A percentile compares a stretch with the other conserved stretches of the same genome.
Evolutionary conservation across 2,329 filamentous ascomycete genomes (phyloP).

Genomic region (Metarhizium guizhouense): DNA sequence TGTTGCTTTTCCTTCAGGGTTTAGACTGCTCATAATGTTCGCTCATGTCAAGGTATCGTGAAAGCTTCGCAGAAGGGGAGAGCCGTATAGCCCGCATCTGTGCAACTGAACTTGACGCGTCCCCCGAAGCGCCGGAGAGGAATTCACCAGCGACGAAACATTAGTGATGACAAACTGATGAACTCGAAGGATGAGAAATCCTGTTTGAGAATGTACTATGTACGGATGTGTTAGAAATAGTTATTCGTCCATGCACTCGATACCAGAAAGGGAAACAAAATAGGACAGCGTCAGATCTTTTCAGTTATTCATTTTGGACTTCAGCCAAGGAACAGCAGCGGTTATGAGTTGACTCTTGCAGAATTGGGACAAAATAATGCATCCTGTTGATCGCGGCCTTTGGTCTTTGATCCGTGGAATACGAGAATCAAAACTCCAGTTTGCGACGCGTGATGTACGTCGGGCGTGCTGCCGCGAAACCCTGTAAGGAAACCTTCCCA

Average conservation of each 20-base stretch:
- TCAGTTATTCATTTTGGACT: conserved; percentile 50
- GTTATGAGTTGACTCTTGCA: conserved; percentile 28
- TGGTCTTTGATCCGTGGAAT: conserved; percentile 40
- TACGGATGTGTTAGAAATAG: background rate
- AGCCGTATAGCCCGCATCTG: background rate
- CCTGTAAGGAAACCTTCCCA: background rate
- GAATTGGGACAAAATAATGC: conserved; percentile 2
- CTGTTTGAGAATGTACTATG: background rate
- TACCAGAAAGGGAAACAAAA: conserved; percentile 2
- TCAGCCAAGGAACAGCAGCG: conserved; percentile 41
- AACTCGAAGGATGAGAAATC: background rate
- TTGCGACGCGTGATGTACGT: conserved; percentile 28
- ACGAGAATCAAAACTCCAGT: conserved; percentile 42
- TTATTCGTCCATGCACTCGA: background rate
- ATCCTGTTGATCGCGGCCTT: conserved; percentile 49
- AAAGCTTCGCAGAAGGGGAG: background rate
- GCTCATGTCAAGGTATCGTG: conserved; percentile 2
- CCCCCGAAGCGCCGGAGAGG: background rate
- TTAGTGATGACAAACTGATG: background rate
- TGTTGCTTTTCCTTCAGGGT: background rate
- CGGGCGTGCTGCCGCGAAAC: background rate
- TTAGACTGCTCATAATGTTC: conserved; percentile 5
- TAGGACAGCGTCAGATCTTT: conserved; percentile 58
- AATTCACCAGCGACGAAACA: background rate
- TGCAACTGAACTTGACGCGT: background rate